Conservation (phyloP, 2,329 filamentous ascomycete species). For the Colletotrichum liriopes region DNA sequence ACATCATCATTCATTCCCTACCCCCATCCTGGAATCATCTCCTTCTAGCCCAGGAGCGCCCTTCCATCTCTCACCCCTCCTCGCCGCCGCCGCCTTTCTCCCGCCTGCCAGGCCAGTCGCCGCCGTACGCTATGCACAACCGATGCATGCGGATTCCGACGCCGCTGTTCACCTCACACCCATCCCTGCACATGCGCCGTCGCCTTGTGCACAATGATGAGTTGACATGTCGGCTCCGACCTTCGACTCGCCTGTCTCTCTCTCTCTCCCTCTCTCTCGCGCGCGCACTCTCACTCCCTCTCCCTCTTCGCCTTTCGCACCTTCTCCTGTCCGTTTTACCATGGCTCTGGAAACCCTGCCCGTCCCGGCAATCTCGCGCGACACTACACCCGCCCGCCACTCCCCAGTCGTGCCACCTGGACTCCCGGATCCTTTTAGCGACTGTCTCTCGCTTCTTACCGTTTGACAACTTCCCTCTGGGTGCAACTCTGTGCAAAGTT, state of each 20-base stretch:
- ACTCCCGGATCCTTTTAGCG: neutral
- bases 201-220: neutral
- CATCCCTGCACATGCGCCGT: neutral
- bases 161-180: neutral
- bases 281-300: neutral
- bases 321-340: conserved; percentile 15
- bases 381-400: conserved; percentile 12
- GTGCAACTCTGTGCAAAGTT: conserved; percentile 20
- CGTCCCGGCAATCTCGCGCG: conserved; percentile 28
- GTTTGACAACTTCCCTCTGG: conserved; percentile 34
- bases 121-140: too few relatives aligned
- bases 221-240: neutral
- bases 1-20: conserved; percentile 4
- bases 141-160: neutral
- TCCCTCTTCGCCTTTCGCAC: too few relatives aligned
- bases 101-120: neutral
- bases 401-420: neutral
- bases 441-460: conserved; percentile 31
- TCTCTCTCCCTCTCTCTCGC: neutral
- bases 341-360: conserved; percentile 34
- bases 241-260: neutral
- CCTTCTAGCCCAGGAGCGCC: neutral
- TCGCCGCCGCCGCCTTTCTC: neutral
- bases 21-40: neutral
- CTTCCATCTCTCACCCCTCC: neutral